A percentile compares a stretch with the other conserved stretches of the same genome.
These are phyloP conservation scores for Dunaliella salina DNA, from an alignment of 163 green algal genomes.

Conservation along the genomic window DNA sequence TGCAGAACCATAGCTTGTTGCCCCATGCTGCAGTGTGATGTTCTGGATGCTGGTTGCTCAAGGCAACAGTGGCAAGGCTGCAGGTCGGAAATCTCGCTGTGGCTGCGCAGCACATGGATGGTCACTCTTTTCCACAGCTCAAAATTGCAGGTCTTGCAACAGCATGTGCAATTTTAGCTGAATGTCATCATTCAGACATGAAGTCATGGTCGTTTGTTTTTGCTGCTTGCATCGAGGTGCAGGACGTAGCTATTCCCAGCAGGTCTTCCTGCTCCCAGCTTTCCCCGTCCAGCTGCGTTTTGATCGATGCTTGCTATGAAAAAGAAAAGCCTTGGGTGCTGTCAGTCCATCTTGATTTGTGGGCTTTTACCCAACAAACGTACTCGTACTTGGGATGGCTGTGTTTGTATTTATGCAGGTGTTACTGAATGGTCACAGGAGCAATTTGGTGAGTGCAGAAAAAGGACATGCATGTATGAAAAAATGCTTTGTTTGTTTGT, in stretches of 20 bases:
- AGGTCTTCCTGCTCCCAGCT: neutral
- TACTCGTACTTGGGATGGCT: neutral
- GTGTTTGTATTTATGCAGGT: conserved; percentile 22
- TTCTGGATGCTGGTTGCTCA: neutral
- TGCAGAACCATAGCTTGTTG: neutral
- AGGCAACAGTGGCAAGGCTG: neutral
- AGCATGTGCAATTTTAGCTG: too few species aligned
- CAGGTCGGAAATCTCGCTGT: neutral
- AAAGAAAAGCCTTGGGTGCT: neutral
- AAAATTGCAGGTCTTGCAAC: too few species aligned
- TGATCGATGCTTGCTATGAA: neutral
- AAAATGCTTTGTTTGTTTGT: too few species aligned
- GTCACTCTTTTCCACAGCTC: too few species aligned
- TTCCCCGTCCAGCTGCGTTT: neutral
- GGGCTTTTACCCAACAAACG: neutral
- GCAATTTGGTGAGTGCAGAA: too few species aligned
- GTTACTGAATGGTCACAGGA: conserved; percentile 33
- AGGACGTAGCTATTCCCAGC: conserved; percentile 2
- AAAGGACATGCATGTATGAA: too few species aligned
- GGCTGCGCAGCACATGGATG: too few species aligned
- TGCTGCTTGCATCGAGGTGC: neutral
- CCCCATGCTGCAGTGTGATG: neutral
- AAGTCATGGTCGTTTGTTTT: too few species aligned
- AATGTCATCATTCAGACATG: too few species aligned
- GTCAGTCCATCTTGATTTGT: too few species aligned